Percentiles rank a stretch among this genome's conserved stretches.
Evolutionary conservation across 495 filamentous ascomycete species (phyloP).

Genomic region (Podospora fimiseda): DNA sequence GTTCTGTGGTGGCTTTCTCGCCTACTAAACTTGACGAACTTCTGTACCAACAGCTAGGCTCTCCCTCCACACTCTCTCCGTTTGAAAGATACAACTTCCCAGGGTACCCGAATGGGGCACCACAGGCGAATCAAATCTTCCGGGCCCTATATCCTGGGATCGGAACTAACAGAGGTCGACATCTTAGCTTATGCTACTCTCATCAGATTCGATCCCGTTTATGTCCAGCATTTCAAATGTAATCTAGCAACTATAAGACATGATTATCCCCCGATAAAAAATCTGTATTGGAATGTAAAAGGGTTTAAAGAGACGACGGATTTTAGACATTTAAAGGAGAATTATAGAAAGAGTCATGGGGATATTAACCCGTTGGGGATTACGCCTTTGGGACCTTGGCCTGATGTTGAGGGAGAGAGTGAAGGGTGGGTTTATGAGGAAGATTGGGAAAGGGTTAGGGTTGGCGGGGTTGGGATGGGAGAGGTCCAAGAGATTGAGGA

Average conservation of each 20-base stretch:
- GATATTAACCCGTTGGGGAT: conserved; percentile 50
- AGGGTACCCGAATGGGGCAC: too few species aligned
- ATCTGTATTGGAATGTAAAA: conserved; percentile 62
- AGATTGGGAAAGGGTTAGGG: background rate
- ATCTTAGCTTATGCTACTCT: conserved; percentile 76
- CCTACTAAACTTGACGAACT: too few species aligned
- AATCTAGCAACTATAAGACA: conserved; percentile 77
- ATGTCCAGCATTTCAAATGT: conserved; percentile 93
- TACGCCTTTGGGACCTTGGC: conserved; percentile 59
- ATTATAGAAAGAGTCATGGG: conserved; percentile 48
- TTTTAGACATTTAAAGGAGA: conserved; percentile 57
- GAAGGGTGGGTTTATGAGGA: conserved; percentile 8
- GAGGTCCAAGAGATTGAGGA: background rate
- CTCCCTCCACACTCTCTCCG: too few species aligned
- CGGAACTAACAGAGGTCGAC: conserved; percentile 70
- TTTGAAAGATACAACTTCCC: too few species aligned
- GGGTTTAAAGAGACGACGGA: conserved; percentile 57
- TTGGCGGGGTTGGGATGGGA: background rate
- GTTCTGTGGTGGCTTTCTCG: too few species aligned
- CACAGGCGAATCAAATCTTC: too few species aligned
- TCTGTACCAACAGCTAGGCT: too few species aligned
- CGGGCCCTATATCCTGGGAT: conserved; percentile 62
- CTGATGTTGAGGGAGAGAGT: conserved; percentile 56
- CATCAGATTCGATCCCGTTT: conserved; percentile 78
- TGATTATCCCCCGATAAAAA: conserved; percentile 63